Base-by-base conservation (phyloP, 805 yeast species). In the Kluyveromyces starmeri region DNA sequence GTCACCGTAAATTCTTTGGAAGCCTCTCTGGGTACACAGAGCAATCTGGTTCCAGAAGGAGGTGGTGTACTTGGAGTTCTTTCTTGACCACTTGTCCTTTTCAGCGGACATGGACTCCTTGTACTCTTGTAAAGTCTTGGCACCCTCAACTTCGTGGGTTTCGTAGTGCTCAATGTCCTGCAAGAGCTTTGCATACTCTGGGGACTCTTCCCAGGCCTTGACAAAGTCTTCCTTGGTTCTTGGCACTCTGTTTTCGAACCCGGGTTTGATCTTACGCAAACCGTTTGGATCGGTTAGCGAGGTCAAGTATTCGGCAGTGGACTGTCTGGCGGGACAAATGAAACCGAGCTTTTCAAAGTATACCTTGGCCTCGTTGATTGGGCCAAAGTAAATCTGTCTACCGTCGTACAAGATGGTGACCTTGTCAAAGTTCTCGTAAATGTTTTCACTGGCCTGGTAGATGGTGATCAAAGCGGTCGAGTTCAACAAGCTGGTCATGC, bases 271-370 rank as follows among this genome's bases (percentile, higher is more conserved):
- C 20, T 36, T 27, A 31, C 21, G 70, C 47, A 40, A 38, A 39
- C 75, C 80, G 19, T 57, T 55, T 8, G 79, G 77, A 50, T 73
- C 79, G 5, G 81, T 72, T 25, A 75, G 55, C 3, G 79, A 70
- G 1, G 80, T 75, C 47, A 75, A 53, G 46, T 71, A 75, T 42
- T 75, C 81, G n/a, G 79, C 75, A 8, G 80, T 71, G 7, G 75
- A 64, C 53, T 72, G 78, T 40, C 81, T 61, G 9, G 71, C 60
- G 14, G 76, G 78, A 39, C 76, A 71, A 38, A 56, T 45, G 48
- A 59, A 76, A 14, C 83, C 83, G 72, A 76, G 64, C 20, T 59
- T 59, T 41, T 64, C 66, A 46, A 76, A 76, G 50, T 67, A 76
- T 11, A 50, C 55, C 41, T 67, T 66, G 7, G 78, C 80, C 20